These are phyloP conservation scores for Fragilariopsis cylindrus DNA, from an alignment of 108 stramenopile species.

Conservation along the genomic window DNA sequence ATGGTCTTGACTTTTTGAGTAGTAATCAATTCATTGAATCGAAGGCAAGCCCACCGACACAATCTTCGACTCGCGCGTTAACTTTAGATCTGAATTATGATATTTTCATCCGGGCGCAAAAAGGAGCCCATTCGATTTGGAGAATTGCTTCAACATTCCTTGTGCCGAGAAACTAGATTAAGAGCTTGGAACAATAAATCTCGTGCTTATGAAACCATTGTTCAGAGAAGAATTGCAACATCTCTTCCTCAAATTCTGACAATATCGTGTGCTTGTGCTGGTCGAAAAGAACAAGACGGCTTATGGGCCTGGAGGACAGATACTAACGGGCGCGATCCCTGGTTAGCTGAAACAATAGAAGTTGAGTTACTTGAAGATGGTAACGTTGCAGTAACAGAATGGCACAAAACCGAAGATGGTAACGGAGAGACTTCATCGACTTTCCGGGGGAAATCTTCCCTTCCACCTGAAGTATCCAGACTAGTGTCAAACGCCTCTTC, in stretches of 20 bases:
- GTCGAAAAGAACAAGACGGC: slow-evolving; percentile 59
- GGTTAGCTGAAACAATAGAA: slow-evolving; percentile 78
- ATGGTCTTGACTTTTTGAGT: slow-evolving; percentile 75
- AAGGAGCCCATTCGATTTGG: slow-evolving; percentile 46
- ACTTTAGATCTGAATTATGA: slow-evolving; percentile 78
- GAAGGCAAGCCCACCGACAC: slow-evolving; percentile 48
- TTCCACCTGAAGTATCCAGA: slow-evolving; percentile 44
- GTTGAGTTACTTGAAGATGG: slow-evolving; percentile 61
- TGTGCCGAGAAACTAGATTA: slow-evolving; percentile 75
- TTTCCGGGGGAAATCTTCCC: slow-evolving; percentile 36
- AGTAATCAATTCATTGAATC: slow-evolving; percentile 63
- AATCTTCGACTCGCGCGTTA: slow-evolving; percentile 55
- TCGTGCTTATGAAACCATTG: slow-evolving; percentile 77
- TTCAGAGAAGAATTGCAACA: slow-evolving; percentile 76
- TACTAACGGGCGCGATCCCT: slow-evolving; percentile 31
- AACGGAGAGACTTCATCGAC: slow-evolving; percentile 47
- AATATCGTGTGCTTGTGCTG: slow-evolving; percentile 79
- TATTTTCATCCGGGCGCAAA: slow-evolving; percentile 32
- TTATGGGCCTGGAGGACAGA: slow-evolving; percentile 65
- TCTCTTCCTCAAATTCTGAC: slow-evolving; percentile 70
- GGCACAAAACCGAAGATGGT: slow-evolving; percentile 27
- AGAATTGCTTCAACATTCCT: slow-evolving; percentile 66
- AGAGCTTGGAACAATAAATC: slow-evolving; percentile 73
- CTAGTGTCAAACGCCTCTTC: slow-evolving; percentile 18
- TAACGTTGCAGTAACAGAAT: slow-evolving; percentile 61